phyloP scores from a whole-genome alignment of 23 red algal genomes.

The Cyanidiococcus yangmingshanensis region DNA sequence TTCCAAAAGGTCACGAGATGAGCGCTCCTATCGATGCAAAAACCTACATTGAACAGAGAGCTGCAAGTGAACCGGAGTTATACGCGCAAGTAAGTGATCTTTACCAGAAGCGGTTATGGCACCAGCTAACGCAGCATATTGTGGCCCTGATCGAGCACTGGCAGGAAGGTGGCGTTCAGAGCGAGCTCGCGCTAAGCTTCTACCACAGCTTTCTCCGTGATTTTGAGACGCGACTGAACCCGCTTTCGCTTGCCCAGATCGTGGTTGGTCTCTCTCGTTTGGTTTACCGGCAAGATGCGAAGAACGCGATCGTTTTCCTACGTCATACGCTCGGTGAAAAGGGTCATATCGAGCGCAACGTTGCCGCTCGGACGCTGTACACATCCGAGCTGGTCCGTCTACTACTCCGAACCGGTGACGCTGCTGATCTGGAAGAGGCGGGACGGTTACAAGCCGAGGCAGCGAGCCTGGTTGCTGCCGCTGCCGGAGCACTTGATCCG shows the following conservation, averaged over 20 bases:
- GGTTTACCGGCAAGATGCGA: conserved; percentile 26
- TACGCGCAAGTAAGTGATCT: background rate
- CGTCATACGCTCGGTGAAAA: conserved; percentile 22
- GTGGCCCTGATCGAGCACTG: background rate
- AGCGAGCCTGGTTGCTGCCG: conserved; percentile 32
- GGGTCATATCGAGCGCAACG: conserved; percentile 10
- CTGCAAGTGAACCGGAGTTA: background rate
- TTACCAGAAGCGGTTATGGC: conserved; percentile 22
- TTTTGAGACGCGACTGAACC: conserved; percentile 76
- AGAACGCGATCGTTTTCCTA: conserved; percentile 60
- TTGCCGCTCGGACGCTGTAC: conserved; percentile 56
- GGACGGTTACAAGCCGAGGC: conserved; percentile 34
- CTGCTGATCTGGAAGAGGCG: conserved; percentile 22
- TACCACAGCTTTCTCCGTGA: conserved; percentile 62
- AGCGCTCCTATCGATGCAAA: background rate
- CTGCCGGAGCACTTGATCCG: conserved; percentile 32
- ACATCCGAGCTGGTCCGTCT: conserved; percentile 44
- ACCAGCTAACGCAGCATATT: conserved; percentile 23
- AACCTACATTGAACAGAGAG: background rate
- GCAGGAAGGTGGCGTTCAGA: background rate
- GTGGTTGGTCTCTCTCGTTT: conserved; percentile 32
- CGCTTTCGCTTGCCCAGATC: conserved; percentile 68
- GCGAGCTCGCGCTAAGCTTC: conserved; percentile 9
- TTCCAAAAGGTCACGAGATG: too few relatives aligned
- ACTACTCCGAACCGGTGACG: conserved; percentile 45